A percentile compares a stretch with the other conserved stretches of the same genome.
These are phyloP conservation scores for Gossypium schwendimanii DNA, from an alignment of 441 rosid genomes.

Conservation along the genomic window DNA sequence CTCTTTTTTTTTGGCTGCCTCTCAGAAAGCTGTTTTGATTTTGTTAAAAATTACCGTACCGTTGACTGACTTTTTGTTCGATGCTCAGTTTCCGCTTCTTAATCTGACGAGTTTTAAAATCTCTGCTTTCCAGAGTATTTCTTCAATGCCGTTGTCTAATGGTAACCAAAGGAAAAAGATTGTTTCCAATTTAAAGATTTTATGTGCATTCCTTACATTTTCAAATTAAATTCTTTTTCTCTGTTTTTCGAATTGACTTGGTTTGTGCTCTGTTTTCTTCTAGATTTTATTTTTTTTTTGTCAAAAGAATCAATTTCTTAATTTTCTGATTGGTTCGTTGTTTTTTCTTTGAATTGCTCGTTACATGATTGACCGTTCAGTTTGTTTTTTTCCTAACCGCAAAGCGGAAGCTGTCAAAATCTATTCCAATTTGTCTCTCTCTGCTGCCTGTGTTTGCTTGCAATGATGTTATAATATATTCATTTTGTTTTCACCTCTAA, in stretches of 20 bases:
- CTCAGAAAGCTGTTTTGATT: no score
- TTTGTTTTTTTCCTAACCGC: constrained; percentile 22
- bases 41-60: constrained; percentile 1
- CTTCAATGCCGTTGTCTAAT: neutral
- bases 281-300: neutral
- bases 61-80: neutral
- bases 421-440: constrained; percentile 11
- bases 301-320: neutral
- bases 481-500: constrained; percentile 5
- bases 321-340: neutral
- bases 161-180: no score
- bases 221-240: neutral
- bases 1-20: neutral
- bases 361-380: constrained; percentile 10
- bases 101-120: neutral
- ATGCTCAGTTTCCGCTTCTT: neutral
- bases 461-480: constrained; percentile 22
- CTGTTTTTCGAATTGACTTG: neutral
- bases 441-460: constrained; percentile 17
- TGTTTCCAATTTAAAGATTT: neutral
- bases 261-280: neutral
- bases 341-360: neutral
- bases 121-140: neutral
- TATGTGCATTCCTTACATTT: neutral
- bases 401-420: constrained; percentile 10